Evolutionary conservation across 176 grass and related monocot genomes (phyloP), one percentile per base, ranked within the genome.

Genomic region (Aegilops umbellulata): DNA sequence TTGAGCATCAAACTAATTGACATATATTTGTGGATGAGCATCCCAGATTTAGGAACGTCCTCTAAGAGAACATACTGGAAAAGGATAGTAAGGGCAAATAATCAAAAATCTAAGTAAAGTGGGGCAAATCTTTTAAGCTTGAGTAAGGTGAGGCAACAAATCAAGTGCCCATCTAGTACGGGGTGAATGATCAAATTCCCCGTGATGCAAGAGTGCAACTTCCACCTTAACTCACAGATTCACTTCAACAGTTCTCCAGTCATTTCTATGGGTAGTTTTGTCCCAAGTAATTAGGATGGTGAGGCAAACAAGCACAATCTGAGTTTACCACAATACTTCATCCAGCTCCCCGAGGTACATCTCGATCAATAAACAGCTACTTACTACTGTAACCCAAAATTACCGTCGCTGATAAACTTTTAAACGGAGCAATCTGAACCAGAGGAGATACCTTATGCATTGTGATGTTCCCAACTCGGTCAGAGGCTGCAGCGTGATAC

Each of bases 401-500:
- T 10, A 25, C 22, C 15, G 5, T 49, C 71, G 1, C 8, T 20
- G 8, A 29, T n/a, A 30, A 49, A 74, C 36, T 12, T 68, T 17
- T 24, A 74, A 38, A 74, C 42, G 35, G 30, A 72, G 41, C 8
- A 85, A 55, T 77, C 8, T 77, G 62, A 57, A 67, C 0, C 30
- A 77, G 26, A 3, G 7, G 67, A 57, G 26, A 9, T 82, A 92
- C 90, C 88, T 89, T 89, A 81, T 95, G 86, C 80, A 92, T 90
- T 15, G 88, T 99, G 38, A 96, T 89, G 81, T 92, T 92, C 49
- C 97, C 92, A 79, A 87, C 66, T n/a, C 82, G 92, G 79, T 98
- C 90, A 30, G 97, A 98, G 26, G 94, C 86, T 0, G 90, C 92
- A 0, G 90, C 92, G 2, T 88, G 74, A 73, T 91, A 95, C 30